These are phyloP conservation scores for Stagonosporopsis tanaceti DNA, from an alignment of 2,329 filamentous ascomycete species.

Conservation along the genomic window DNA sequence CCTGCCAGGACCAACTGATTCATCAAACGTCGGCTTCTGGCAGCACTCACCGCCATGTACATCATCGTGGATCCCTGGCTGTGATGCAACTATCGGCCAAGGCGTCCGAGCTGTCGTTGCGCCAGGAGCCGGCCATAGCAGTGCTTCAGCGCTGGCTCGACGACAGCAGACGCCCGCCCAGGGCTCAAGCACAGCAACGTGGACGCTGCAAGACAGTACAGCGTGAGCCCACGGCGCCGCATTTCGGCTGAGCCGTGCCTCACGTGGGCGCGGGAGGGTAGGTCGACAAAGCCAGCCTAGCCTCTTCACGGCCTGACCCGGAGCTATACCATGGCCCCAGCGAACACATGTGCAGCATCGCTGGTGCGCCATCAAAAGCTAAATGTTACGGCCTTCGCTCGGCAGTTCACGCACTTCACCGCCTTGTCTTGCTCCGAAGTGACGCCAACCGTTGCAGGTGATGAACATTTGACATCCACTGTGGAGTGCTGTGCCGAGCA, in stretches of 20 bases:
- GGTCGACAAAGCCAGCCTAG: conserved; percentile 23
- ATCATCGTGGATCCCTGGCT: conserved; percentile 37
- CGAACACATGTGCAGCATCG: conserved; percentile 30
- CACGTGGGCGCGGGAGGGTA: conserved; percentile 39
- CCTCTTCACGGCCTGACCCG: conserved; percentile 41
- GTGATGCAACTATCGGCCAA: conserved; percentile 36
- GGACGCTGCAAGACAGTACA: conserved; percentile 42
- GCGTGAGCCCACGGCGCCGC: conserved; percentile 32
- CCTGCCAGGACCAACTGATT: conserved; percentile 39
- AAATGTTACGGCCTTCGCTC: conserved; percentile 38
- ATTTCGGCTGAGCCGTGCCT: conserved; percentile 29
- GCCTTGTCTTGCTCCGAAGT: conserved; percentile 33
- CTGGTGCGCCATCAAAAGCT: conserved; percentile 32
- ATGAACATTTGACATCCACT: conserved; percentile 24
- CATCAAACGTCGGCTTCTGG: conserved; percentile 40
- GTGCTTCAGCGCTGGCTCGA: conserved; percentile 21
- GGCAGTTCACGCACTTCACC: conserved; percentile 48
- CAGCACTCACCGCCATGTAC: conserved; percentile 48
- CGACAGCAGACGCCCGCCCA: conserved; percentile 9
- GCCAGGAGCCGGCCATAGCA: conserved; percentile 13
- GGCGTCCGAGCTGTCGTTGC: conserved; percentile 12
- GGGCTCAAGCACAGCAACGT: conserved; percentile 34
- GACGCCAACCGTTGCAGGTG: conserved; percentile 23
- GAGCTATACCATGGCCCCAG: conserved; percentile 37
- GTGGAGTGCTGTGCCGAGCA: conserved; percentile 26